phyloP scores from a whole-genome alignment of 345 rosid species.

The Populus euphratica region DNA sequence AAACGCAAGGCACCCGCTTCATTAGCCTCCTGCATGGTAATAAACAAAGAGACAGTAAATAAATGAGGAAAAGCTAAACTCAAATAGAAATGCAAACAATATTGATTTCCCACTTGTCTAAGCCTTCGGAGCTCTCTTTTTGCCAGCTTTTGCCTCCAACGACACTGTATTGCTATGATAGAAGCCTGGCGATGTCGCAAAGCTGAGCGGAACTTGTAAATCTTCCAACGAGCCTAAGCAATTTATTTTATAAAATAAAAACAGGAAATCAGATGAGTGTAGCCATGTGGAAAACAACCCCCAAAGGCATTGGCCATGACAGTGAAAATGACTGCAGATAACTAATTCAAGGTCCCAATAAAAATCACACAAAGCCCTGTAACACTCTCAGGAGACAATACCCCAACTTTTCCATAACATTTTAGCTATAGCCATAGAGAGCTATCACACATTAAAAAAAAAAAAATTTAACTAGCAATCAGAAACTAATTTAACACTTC shows the following conservation, averaged over 20 bases:
- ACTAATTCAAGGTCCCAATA: neutral
- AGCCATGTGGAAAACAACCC: neutral
- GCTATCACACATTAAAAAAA: too few relatives aligned
- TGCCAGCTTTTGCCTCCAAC: constrained; percentile 84
- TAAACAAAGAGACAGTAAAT: neutral
- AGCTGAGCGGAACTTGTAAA: constrained; percentile 63
- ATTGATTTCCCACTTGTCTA: constrained; percentile 48
- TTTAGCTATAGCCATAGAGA: too few relatives aligned
- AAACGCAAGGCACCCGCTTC: constrained; percentile 91
- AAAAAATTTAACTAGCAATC: too few relatives aligned
- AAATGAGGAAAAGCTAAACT: neutral
- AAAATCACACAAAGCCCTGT: neutral
- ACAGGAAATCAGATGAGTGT: neutral
- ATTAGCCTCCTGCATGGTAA: constrained; percentile 69
- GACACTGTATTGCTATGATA: constrained; percentile 78
- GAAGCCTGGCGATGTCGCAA: constrained; percentile 51
- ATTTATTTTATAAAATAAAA: constrained; percentile 20
- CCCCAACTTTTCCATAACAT: too few relatives aligned
- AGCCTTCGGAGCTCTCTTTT: constrained; percentile 73
- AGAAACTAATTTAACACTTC: too few relatives aligned
- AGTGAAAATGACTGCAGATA: neutral
- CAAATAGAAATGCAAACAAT: neutral
- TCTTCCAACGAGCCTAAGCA: constrained; percentile 71
- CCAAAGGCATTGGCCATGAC: neutral
- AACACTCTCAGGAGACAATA: too few relatives aligned